Evolutionary conservation across 805 yeast genomes (phyloP).

Genomic region (Schwanniomyces occidentalis): DNA sequence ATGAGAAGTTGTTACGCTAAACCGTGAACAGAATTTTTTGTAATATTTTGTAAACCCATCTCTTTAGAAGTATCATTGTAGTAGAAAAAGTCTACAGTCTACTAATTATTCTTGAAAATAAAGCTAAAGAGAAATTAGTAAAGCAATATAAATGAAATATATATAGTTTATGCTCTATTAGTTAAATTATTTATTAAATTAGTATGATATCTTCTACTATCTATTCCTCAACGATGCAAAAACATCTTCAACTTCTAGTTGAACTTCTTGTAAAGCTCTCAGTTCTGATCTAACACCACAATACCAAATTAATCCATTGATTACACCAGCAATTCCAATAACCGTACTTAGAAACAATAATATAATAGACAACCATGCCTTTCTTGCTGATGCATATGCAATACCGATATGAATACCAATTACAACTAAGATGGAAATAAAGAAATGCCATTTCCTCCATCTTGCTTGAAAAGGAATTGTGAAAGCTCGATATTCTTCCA

Average conservation of each 20-base stretch:
- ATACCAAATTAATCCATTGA: slow-evolving; percentile 76
- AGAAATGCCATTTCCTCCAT: slow-evolving; percentile 69
- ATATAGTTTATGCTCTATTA: no score
- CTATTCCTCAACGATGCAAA: slow-evolving; percentile 7
- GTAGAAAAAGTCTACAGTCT: no score
- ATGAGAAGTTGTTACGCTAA: no score
- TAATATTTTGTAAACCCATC: no score
- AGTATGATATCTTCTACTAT: background rate
- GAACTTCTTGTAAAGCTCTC: slow-evolving; percentile 76
- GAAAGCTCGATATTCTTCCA: slow-evolving; percentile 47
- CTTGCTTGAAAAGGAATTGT: slow-evolving; percentile 58
- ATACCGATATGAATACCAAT: slow-evolving; percentile 55
- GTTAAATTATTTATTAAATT: background rate
- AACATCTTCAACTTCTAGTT: slow-evolving; percentile 56
- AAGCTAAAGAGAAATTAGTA: no score
- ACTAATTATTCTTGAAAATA: no score
- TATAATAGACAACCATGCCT: slow-evolving; percentile 67
- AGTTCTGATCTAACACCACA: slow-evolving; percentile 79
- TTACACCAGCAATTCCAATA: slow-evolving; percentile 62
- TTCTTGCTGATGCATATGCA: slow-evolving; percentile 56
- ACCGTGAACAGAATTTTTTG: no score
- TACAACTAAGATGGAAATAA: slow-evolving; percentile 45
- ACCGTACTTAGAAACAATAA: slow-evolving; percentile 57
- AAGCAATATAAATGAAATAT: no score
- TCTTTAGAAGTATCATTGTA: no score